Conservation (phyloP, 2,329 filamentous ascomycete genomes). For the Penicillium sp. region DNA sequence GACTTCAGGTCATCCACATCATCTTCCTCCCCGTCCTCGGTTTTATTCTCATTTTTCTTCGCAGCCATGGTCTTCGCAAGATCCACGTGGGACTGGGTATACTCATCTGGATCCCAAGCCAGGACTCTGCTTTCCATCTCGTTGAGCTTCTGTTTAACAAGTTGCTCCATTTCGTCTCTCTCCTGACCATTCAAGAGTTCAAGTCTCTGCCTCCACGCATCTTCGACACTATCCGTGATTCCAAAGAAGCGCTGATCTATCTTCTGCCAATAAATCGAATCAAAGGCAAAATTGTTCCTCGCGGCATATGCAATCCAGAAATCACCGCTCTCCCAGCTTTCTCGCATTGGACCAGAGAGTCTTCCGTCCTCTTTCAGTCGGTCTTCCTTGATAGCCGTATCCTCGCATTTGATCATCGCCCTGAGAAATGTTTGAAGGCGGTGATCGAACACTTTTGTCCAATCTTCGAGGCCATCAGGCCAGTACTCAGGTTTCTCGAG, state of each 20-base stretch:
- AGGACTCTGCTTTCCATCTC: conserved; percentile 4
- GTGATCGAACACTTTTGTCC: conserved; percentile 12
- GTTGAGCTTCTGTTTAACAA: conserved; percentile 5
- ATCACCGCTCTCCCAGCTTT: conserved; percentile 9
- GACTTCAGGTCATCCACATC: too few species aligned
- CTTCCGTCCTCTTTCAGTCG: conserved; percentile 8
- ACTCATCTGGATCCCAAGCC: conserved; percentile 9
- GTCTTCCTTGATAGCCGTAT: conserved; percentile 6
- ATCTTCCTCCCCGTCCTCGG: too few species aligned
- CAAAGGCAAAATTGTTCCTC: conserved; percentile 7
- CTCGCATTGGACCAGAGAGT: conserved; percentile 15
- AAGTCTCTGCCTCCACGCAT: conserved; percentile 4
- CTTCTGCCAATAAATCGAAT: conserved; percentile 4
- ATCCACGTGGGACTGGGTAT: not conserved
- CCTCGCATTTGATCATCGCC: conserved; percentile 10
- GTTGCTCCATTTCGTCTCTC: conserved; percentile 6
- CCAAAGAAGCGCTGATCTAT: conserved; percentile 8
- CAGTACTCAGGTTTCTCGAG: conserved; percentile 22
- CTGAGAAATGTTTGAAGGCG: conserved; percentile 16
- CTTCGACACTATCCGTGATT: not conserved
- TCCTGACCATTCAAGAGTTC: conserved; percentile 4
- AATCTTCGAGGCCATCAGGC: conserved; percentile 16
- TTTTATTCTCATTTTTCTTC: too few species aligned
- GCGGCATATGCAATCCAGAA: conserved; percentile 6
- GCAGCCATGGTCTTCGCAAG: too few species aligned